Evolutionary conservation across 352 stramenopile species (phyloP), one percentile per base, ranked within the genome.

Genomic region (Stephanocyclus meneghinianus): DNA sequence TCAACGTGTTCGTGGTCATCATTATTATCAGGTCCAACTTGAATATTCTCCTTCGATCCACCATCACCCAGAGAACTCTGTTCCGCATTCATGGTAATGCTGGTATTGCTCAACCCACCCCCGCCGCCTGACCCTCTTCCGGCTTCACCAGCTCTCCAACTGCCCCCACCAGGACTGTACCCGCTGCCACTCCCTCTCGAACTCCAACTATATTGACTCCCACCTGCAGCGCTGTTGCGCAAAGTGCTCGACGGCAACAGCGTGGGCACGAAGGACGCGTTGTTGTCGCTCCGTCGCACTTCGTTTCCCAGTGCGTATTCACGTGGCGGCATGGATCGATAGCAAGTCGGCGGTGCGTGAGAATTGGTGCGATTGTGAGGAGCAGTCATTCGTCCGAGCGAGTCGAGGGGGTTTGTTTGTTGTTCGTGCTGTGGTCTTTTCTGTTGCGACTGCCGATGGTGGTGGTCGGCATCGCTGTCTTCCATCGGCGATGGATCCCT

Each of bases 291-390:
- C 9, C 62, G 62, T 42, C 45, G 42, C 30, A 60, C 37, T 47
- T 57, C 30, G n/a, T 15, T 37, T n/a, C 62, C 47, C 21, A 71
- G 29, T 16, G 62, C 42, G 45, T 48, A 71, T 60, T 71, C 62
- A 29, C 47, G 44, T 6, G 62, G 62, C 1, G 29, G 21, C 35
- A 71, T 50, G 29, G 44, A 47, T 42, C 62, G 62, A 71, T 62
- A 62, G 53, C 6, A 26, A 2, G 26, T 44, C 3, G 53, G 35
- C 35, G 35, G 35, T 8, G 35, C 3, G 35, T 40, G 35, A 40
- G 35, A 40, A 8, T 40, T 40, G 7, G 35, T 40, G 21, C 21
- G 21, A 26, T 26, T 26, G 21, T 26, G 21, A 26, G 21, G 21
- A 26, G 21, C 21, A 26, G 21, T 40, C 35, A 8, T 40, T 4